Percentiles rank a stretch among this genome's conserved stretches.
Conservation (phyloP, 1,139 yeast genomes). For the Geotrichum reessii region DNA sequence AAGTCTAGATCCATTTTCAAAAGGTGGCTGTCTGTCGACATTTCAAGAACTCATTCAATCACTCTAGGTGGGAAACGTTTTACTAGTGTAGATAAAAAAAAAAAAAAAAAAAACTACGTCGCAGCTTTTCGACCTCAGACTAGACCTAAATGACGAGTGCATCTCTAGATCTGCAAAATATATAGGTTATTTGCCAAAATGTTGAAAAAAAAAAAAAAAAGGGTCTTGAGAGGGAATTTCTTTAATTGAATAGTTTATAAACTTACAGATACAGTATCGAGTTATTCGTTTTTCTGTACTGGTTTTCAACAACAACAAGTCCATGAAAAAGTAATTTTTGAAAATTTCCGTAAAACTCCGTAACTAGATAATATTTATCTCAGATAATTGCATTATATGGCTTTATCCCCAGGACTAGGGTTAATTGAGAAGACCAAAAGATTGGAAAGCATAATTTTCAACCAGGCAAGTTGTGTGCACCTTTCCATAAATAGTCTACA, state of each 20-base stretch:
- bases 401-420: not conserved
- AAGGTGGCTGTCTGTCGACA: not conserved
- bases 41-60: not conserved
- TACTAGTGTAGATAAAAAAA: not conserved
- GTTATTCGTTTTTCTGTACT: not conserved
- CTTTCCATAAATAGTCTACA: not conserved
- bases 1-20: not conserved
- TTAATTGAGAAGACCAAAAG: not conserved
- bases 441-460: not conserved
- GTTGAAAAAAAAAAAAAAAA: slow-evolving; percentile 35
- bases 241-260: not conserved
- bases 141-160: not conserved
- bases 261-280: not conserved
- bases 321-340: not conserved
- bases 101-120: too few relatives aligned
- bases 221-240: not conserved
- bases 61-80: not conserved
- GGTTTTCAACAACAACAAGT: not conserved
- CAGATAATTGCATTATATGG: not conserved
- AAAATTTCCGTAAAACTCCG: not conserved
- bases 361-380: not conserved
- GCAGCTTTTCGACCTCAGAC: not conserved
- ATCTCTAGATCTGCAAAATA: slow-evolving; percentile 41
- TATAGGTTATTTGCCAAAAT: too few relatives aligned
- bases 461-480: not conserved